Base-by-base conservation (phyloP, 345 rosid genomes). In the Populus deltoides region DNA sequence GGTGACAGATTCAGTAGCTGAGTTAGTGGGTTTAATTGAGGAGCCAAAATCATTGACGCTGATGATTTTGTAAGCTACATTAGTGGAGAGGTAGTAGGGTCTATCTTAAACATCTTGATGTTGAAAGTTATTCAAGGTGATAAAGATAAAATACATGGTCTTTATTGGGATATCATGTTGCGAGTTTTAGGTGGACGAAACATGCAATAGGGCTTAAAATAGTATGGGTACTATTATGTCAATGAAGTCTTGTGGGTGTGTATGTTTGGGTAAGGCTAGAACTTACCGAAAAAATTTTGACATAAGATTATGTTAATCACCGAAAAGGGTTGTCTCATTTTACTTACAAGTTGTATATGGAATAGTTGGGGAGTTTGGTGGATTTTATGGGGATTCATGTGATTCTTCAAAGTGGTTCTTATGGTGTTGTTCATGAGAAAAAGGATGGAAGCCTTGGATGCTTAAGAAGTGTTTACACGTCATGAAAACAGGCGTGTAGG, bases 1-100 rank as follows among this genome's bases (percentile, higher is more conserved):
- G 25, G 25, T 22, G 12, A 20, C 1, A 7, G 4, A 22, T 55
- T 55, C 0, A 1, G 1, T 1, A 2, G 0, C 0, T 1, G 0
- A 55, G 3, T 22, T 5, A 8, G 1, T 17, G 20, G 61, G 3
- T 55, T 22, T 0, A 0, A 1, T 55, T 55, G 1, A 41, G 45
- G 2, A 41, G 1, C 45, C 45, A 41, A 41, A 41, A 10, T 2
- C 0, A 0, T 41, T 1, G 0, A 55, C 5, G 10, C 8, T 1
- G 25, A 22, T 55, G 1, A 55, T 41, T 41, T 41, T 0, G 4
- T 41, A 41, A 2, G 1, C 0, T 55, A 0, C 4, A 3, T 55
- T 55, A 3, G n/a, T 7, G 5, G 0, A 49, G 2, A 49, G 55
- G 6, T 2, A 16, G 0, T 5, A 16, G 4, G 0, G 1, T 6